phyloP scores from a whole-genome alignment of 345 rosid genomes.

The Psidium guajava region DNA sequence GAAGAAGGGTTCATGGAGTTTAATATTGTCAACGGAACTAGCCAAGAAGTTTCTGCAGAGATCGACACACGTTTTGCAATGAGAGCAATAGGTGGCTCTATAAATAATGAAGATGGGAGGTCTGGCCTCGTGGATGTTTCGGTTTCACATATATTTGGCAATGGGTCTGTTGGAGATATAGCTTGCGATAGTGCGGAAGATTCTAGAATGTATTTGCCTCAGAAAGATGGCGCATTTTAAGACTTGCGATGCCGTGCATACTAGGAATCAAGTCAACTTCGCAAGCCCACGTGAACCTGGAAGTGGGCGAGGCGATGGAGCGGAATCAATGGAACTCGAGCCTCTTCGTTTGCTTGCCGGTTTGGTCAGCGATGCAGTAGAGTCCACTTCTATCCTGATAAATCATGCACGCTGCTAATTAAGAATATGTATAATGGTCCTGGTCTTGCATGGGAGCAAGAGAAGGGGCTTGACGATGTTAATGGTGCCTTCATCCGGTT shows the following conservation, averaged over 20 bases:
- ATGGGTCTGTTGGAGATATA: not conserved
- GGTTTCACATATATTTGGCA: not conserved
- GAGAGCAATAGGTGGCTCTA: not conserved
- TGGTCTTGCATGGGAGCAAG: constrained; percentile 94
- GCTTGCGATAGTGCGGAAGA: not conserved
- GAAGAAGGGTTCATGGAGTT: constrained; percentile 12
- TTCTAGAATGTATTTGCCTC: not conserved
- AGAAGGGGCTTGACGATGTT: constrained; percentile 99
- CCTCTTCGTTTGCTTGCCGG: too few relatives aligned
- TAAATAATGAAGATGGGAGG: constrained; percentile 16
- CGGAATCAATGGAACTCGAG: too few relatives aligned
- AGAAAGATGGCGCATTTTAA: not conserved
- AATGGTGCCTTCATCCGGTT: constrained; percentile 50
- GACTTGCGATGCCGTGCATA: not conserved
- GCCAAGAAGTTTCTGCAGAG: constrained; percentile 21
- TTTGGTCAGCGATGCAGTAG: constrained; percentile 96
- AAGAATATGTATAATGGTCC: constrained; percentile 95
- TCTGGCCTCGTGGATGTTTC: constrained; percentile 11
- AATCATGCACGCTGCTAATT: constrained; percentile 76
- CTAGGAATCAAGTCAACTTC: not conserved
- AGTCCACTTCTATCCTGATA: constrained; percentile 87
- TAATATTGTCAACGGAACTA: constrained; percentile 11
- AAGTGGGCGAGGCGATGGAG: constrained; percentile 1
- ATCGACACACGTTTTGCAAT: not conserved
- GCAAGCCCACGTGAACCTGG: not conserved